Evolutionary conservation across 148 eudicot genomes (phyloP).

Genomic region (Vaccinium corymbosum): DNA sequence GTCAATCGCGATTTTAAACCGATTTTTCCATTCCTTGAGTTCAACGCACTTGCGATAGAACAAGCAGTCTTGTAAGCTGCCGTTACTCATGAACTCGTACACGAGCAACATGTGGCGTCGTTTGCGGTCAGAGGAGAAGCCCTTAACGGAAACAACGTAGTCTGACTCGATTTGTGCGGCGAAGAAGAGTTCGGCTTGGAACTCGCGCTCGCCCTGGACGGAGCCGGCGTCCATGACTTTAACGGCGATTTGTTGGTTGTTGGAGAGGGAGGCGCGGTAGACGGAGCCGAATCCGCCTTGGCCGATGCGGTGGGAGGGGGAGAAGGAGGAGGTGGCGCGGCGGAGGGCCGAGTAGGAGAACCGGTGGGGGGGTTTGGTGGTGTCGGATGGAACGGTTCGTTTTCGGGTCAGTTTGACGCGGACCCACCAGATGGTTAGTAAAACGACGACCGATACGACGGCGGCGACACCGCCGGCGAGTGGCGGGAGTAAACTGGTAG

Average conservation of each 20-base stretch:
- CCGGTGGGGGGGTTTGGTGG: slow-evolving; percentile 43
- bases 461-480: slow-evolving; percentile 38
- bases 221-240: slow-evolving; percentile 77
- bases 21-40: slow-evolving; percentile 48
- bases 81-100: slow-evolving; percentile 77
- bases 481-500: slow-evolving; percentile 26
- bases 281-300: slow-evolving; percentile 90
- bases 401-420: slow-evolving; percentile 42
- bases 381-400: slow-evolving; percentile 29
- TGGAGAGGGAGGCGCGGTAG: slow-evolving; percentile 39
- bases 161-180: slow-evolving; percentile 49
- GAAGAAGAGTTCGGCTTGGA: slow-evolving; percentile 75
- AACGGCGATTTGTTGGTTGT: slow-evolving; percentile 48
- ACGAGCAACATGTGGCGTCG: slow-evolving; percentile 72
- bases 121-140: slow-evolving; percentile 62
- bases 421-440: slow-evolving; percentile 42
- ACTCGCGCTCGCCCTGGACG: slow-evolving; percentile 90
- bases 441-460: slow-evolving; percentile 47
- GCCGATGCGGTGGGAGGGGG: slow-evolving; percentile 61
- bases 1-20: slow-evolving; percentile 51
- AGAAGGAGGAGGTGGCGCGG: slow-evolving; percentile 55
- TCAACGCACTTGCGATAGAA: slow-evolving; percentile 50
- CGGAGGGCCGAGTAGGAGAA: slow-evolving; percentile 64
- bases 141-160: slow-evolving; percentile 48
- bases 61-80: slow-evolving; percentile 87